phyloP scores from a whole-genome alignment of 2,329 filamentous ascomycete species.

The Talaromyces sp. region DNA sequence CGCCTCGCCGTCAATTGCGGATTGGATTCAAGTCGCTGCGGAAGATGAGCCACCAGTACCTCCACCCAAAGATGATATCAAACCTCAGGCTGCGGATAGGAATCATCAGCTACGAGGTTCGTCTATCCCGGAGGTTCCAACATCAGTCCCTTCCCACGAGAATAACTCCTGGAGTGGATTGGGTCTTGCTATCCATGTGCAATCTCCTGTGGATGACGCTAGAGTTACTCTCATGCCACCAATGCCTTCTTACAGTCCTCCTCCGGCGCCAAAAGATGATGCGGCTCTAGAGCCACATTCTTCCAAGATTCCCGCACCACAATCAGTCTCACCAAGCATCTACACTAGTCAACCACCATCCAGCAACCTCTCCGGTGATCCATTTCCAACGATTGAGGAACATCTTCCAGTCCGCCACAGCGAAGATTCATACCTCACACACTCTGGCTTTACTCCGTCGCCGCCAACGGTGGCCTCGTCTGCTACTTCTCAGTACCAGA shows the following conservation, averaged over 20 bases:
- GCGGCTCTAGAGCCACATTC: slow-evolving; percentile 16
- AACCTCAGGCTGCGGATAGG: slow-evolving; percentile 17
- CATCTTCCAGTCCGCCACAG: slow-evolving; percentile 32
- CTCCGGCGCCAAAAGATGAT: slow-evolving; percentile 32
- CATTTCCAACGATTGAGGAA: slow-evolving; percentile 22
- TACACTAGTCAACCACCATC: slow-evolving; percentile 21
- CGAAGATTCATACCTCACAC: slow-evolving; percentile 36
- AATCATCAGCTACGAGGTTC: slow-evolving; percentile 21
- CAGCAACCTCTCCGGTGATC: slow-evolving; percentile 19
- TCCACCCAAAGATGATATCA: slow-evolving; percentile 16
- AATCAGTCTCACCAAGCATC: slow-evolving; percentile 18
- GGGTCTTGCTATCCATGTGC: slow-evolving; percentile 44
- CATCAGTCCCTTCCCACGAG: slow-evolving; percentile 19
- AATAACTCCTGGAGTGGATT: slow-evolving; percentile 36
- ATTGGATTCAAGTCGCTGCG: slow-evolving; percentile 47
- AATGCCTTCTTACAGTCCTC: slow-evolving; percentile 45
- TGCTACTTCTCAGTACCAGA: slow-evolving; percentile 35
- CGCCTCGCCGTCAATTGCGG: slow-evolving; percentile 48
- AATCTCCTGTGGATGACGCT: slow-evolving; percentile 26
- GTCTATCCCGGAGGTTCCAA: slow-evolving; percentile 24
- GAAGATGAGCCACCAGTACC: slow-evolving; percentile 40
- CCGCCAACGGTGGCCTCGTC: slow-evolving; percentile 35
- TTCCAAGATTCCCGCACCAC: not conserved
- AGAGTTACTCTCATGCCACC: slow-evolving; percentile 34
- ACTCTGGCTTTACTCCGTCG: slow-evolving; percentile 28